These are phyloP conservation scores for Penicillium griseofulvum DNA, from an alignment of 2,329 filamentous ascomycete genomes.

Conservation along the genomic window DNA sequence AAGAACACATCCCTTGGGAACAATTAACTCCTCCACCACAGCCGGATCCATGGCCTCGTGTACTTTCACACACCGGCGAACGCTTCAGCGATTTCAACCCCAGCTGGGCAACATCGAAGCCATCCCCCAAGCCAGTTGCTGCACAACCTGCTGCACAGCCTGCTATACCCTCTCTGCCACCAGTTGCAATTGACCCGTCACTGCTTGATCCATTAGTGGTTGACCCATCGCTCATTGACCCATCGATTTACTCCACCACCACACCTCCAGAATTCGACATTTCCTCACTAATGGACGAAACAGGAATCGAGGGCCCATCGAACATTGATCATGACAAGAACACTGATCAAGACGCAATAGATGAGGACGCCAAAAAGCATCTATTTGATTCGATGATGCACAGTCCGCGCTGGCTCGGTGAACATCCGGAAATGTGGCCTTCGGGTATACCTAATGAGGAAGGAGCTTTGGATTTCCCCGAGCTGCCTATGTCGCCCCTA, in stretches of 20 bases:
- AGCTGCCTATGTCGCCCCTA: neutral
- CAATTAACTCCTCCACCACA: neutral
- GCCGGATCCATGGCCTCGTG: conserved; percentile 1
- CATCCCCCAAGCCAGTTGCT: neutral
- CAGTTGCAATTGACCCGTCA: neutral
- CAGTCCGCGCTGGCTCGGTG: neutral
- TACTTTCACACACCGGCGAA: neutral
- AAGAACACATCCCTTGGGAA: conserved; percentile 2
- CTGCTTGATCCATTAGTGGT: conserved; percentile 4
- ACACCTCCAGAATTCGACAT: neutral
- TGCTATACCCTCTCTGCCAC: neutral
- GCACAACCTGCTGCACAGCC: neutral
- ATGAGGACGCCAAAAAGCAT: neutral
- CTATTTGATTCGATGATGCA: conserved; percentile 4
- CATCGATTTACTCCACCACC: neutral
- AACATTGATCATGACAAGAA: no score
- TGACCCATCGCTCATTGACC: conserved; percentile 1
- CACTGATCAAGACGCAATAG: no score
- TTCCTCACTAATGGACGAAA: neutral
- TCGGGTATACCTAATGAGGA: conserved; percentile 3
- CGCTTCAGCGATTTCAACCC: conserved; percentile 5
- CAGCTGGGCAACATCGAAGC: neutral
- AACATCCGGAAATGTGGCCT: conserved; percentile 3
- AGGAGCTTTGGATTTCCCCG: conserved; percentile 12
- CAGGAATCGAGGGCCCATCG: no score